Conservation (phyloP, 257 asterid genomes). For the Ilex asprella region DNA sequence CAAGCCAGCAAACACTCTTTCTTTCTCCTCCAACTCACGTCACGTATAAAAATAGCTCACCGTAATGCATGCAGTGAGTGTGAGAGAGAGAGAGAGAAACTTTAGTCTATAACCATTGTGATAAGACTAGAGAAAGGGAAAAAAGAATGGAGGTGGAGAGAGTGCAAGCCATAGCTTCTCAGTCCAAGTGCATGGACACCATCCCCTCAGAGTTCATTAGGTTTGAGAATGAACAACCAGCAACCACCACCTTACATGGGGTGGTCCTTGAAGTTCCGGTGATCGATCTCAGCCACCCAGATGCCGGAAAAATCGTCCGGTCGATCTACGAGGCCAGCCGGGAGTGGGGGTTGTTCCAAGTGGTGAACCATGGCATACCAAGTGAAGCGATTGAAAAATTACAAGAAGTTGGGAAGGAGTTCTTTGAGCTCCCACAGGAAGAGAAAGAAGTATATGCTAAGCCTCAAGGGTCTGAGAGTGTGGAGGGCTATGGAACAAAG, state of each 20-base stretch:
- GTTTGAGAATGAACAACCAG: constrained; percentile 31
- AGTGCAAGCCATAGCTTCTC: constrained; percentile 25
- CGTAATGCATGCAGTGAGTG: too few species aligned
- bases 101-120: too few species aligned
- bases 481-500: constrained; percentile 66
- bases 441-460: constrained; percentile 40
- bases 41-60: too few species aligned
- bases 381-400: constrained; percentile 18
- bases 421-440: constrained; percentile 28
- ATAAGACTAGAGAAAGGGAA: not conserved
- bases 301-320: constrained; percentile 9
- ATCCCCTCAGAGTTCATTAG: constrained; percentile 25
- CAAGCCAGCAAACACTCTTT: too few species aligned
- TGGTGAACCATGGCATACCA: constrained; percentile 36
- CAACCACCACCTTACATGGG: constrained; percentile 25
- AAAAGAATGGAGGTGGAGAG: constrained; percentile 23
- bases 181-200: constrained; percentile 12
- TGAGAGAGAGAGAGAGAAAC: too few species aligned
- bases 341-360: constrained; percentile 37
- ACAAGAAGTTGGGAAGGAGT: constrained; percentile 27
- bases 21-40: too few species aligned
- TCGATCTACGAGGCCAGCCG: constrained; percentile 17
- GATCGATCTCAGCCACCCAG: constrained; percentile 16
- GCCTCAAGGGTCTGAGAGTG: constrained; percentile 25
- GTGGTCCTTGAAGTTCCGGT: constrained; percentile 26